A percentile compares a stretch with the other conserved stretches of the same genome.
phyloP scores from a whole-genome alignment of 2,329 filamentous ascomycete species.

The Calonectria henricotiae region DNA sequence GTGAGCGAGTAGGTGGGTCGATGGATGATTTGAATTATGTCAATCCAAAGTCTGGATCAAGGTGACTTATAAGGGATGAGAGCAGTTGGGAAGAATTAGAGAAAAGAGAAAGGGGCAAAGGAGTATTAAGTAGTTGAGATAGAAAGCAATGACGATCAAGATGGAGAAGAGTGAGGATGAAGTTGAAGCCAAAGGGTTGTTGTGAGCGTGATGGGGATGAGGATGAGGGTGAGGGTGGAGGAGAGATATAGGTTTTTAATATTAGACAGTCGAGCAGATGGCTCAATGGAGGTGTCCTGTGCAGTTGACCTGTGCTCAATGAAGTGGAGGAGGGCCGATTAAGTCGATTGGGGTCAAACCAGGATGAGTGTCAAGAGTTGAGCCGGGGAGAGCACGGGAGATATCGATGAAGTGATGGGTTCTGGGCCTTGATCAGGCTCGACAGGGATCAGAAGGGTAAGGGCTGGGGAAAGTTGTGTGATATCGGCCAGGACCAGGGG shows the following conservation, averaged over 20 bases:
- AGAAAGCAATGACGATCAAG: constrained; percentile 19
- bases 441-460: constrained; percentile 40
- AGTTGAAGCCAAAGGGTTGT: constrained; percentile 25
- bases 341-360: constrained; percentile 33
- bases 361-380: constrained; percentile 33
- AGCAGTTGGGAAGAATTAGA: constrained; percentile 29
- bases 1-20: constrained; percentile 14
- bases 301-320: constrained; percentile 35
- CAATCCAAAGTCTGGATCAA: constrained; percentile 2
- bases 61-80: constrained; percentile 16
- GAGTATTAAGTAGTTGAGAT: constrained; percentile 34
- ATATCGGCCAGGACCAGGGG: constrained; percentile 40
- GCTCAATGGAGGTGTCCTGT: constrained; percentile 30
- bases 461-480: constrained; percentile 38
- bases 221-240: constrained; percentile 31
- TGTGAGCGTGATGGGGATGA: constrained; percentile 26
- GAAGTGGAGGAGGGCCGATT: constrained; percentile 37
- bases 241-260: constrained; percentile 34
- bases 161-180: constrained; percentile 24
- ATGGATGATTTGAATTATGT: constrained; percentile 18
- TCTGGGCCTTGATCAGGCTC: constrained; percentile 38
- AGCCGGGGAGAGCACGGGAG: constrained; percentile 36
- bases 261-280: constrained; percentile 24
- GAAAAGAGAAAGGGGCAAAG: constrained; percentile 22
- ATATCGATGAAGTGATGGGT: constrained; percentile 39